Evolutionary conservation across 2,329 filamentous ascomycete genomes (phyloP).

Genomic region (Zymoseptoria crescenta): DNA sequence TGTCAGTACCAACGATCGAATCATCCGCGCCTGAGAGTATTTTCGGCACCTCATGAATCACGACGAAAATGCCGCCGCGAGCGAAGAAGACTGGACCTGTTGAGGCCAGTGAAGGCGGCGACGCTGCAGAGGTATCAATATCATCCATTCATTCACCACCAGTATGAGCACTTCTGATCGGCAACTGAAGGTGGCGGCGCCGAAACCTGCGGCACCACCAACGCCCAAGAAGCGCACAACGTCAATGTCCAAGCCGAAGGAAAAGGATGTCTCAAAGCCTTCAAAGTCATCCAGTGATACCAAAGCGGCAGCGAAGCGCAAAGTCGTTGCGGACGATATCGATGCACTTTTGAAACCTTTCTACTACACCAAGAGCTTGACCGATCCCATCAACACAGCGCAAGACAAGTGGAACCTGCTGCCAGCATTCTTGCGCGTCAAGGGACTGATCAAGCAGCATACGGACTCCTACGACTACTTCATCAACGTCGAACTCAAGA

Average conservation of each 20-base stretch:
- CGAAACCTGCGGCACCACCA: constrained; percentile 9
- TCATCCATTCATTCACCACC: background rate
- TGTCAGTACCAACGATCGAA: background rate
- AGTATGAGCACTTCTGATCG: constrained; percentile 1
- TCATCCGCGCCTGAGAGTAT: background rate
- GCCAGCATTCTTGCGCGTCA: constrained; percentile 96
- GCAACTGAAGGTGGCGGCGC: constrained; percentile 11
- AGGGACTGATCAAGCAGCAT: constrained; percentile 93
- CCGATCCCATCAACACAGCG: constrained; percentile 62
- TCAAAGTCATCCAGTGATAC: background rate
- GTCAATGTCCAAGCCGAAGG: constrained; percentile 5
- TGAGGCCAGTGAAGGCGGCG: constrained; percentile 20
- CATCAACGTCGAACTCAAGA: constrained; percentile 90
- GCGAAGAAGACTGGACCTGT: constrained; percentile 25
- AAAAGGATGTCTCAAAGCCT: constrained; percentile 1
- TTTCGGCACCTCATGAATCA: constrained; percentile 1
- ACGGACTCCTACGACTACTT: constrained; percentile 99
- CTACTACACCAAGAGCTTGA: constrained; percentile 60
- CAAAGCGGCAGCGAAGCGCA: constrained; percentile 14
- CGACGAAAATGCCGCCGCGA: constrained; percentile 26
- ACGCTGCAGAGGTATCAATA: constrained; percentile 21
- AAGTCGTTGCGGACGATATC: constrained; percentile 30
- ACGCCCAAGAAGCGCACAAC: constrained; percentile 7
- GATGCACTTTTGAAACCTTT: constrained; percentile 61
- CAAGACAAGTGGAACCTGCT: constrained; percentile 94